Percentiles rank a stretch among this genome's conserved stretches.
Conservation (phyloP, 495 filamentous ascomycete species). For the Talaromyces liani region DNA sequence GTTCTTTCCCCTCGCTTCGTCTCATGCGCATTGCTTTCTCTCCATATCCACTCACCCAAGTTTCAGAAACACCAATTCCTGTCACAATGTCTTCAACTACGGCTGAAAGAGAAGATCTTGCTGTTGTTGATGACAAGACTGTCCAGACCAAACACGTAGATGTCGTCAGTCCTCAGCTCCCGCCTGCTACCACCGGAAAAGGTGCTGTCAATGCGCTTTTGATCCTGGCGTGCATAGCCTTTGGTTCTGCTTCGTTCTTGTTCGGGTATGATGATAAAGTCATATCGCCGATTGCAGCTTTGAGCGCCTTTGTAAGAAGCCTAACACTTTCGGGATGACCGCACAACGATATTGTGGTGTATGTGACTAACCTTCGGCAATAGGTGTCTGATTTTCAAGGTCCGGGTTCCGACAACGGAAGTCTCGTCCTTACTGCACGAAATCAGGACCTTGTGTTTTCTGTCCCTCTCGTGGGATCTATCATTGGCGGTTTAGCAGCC, state of each 20-base stretch:
- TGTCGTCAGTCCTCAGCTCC: not conserved
- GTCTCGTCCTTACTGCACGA: constrained; percentile 24
- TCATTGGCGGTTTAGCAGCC: constrained; percentile 25
- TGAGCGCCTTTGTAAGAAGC: constrained; percentile 26
- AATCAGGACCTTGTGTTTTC: constrained; percentile 32
- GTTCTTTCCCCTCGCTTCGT: not conserved
- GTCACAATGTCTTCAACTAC: not conserved
- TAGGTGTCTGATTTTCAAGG: constrained; percentile 31
- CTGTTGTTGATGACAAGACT: constrained; percentile 4
- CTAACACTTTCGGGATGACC: not conserved
- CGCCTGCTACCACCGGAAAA: not conserved
- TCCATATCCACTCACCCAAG: not conserved
- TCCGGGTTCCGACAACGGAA: constrained; percentile 18
- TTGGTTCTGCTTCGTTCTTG: constrained; percentile 30
- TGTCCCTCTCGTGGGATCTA: constrained; percentile 26
- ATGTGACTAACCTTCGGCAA: not conserved
- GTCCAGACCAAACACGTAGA: constrained; percentile 20
- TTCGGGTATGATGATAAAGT: constrained; percentile 35
- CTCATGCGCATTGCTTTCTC: not conserved
- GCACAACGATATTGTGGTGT: not conserved
- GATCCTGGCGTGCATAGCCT: constrained; percentile 24
- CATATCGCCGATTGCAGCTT: constrained; percentile 31
- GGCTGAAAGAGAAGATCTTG: constrained; percentile 1
- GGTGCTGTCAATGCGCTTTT: constrained; percentile 21
- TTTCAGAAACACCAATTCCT: not conserved